Conservation (phyloP, 2,329 filamentous ascomycete species). For the Epichloe gansuensis region DNA sequence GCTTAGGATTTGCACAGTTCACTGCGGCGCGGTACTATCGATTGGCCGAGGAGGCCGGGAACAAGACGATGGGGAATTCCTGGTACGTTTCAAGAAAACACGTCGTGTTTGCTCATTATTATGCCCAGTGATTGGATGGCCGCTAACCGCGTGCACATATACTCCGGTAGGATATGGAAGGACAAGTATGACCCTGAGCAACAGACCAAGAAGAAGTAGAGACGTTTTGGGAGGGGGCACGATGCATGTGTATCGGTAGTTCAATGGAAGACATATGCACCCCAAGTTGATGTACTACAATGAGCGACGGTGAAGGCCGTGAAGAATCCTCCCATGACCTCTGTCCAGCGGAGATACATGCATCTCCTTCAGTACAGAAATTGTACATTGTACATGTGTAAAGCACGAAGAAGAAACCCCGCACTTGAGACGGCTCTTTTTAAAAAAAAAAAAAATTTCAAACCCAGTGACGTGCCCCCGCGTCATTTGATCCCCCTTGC, state of each 20-base stretch:
- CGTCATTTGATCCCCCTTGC: too few relatives aligned
- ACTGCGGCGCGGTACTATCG: constrained; percentile 82
- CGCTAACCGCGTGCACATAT: constrained; percentile 2
- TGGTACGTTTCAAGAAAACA: constrained; percentile 53
- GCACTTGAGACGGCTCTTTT: too few relatives aligned
- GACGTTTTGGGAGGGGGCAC: not conserved
- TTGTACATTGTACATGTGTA: too few relatives aligned
- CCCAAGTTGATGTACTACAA: too few relatives aligned
- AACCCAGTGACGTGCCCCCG: too few relatives aligned
- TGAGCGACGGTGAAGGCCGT: too few relatives aligned
- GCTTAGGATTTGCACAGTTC: constrained; percentile 39
- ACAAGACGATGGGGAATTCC: constrained; percentile 84
- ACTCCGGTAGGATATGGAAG: constrained; percentile 75
- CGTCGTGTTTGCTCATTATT: constrained; percentile 1
- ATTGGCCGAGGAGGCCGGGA: constrained; percentile 76
- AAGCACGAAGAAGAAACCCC: too few relatives aligned
- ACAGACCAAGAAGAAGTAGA: constrained; percentile 23
- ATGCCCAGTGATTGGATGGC: not conserved
- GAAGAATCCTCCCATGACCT: too few relatives aligned
- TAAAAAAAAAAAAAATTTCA: too few relatives aligned
- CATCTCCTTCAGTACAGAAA: too few relatives aligned
- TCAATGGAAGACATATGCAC: not conserved
- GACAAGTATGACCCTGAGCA: constrained; percentile 66
- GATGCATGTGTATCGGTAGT: not conserved
- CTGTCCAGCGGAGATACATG: too few relatives aligned